Evolutionary conservation across 108 stramenopile genomes (phyloP), one percentile per base, ranked within the genome.

Genomic region (Discostella stelligeroides): DNA sequence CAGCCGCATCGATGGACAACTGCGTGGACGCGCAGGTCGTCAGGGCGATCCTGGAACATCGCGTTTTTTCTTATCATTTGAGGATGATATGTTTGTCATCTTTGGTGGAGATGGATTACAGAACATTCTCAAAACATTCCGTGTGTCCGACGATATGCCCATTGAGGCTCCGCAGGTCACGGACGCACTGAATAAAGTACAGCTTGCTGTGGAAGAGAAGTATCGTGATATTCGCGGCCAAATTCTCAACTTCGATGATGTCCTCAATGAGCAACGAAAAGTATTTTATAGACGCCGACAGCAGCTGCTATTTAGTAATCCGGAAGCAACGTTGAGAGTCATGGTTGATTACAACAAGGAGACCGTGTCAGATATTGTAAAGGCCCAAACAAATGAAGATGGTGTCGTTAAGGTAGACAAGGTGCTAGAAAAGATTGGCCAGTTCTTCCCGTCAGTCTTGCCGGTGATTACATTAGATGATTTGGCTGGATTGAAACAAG

Each of bases 41-140:
- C 98, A 98, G 77, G 96, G 98, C 17, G 96, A 97, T 73, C 92
- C 95, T 18, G 98, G 96, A 38, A 87, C 93, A 37, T 96, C 96
- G 0, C 86, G 95, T 24, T 97, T 97, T 82, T 97, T 96, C 66
- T 71, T 98, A 8, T 91, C 91, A 0, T 95, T 98, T 63, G 95
- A 97, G 71, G 98, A 98, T 69, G 96, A 97, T 62, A 94, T 97
- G 89, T 97, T 98, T 83, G 88, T 89, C 7, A 92, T 97, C 50
- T 96, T 96, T 67, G 96, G 93, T 21, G 95, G 95, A 17, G 95
- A 96, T 53, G 54, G 63, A 10, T 57, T 96, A 59, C 56, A 87
- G 40, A 91, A 89, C 9, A 86, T 96, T 38, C 84, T 96, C 47
- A 80, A 91, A 67, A 91, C 85, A 62, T 96, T 96, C 79, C 85